Conservation (phyloP, 495 filamentous ascomycete species). For the Aspergillus carlsbadensis region DNA sequence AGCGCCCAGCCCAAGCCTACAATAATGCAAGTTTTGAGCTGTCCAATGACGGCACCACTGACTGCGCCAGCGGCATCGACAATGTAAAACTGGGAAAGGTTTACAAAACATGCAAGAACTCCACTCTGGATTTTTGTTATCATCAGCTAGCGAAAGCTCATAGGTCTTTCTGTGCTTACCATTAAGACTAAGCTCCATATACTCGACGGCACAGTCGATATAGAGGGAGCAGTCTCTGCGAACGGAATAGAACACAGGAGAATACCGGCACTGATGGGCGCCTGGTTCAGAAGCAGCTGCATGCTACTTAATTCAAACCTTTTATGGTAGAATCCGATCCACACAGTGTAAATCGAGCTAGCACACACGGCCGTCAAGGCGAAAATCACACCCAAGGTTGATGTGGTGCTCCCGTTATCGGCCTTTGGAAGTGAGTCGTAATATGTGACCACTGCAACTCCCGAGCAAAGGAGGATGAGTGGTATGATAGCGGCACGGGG, state of each 20-base stretch:
- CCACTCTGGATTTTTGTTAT: slow-evolving; percentile 31
- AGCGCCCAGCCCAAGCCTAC: slow-evolving; percentile 38
- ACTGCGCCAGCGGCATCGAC: slow-evolving; percentile 68
- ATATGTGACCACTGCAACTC: slow-evolving; percentile 69
- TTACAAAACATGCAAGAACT: slow-evolving; percentile 64
- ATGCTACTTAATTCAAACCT: slow-evolving; percentile 66
- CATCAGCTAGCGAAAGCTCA: background rate
- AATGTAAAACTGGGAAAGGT: slow-evolving; percentile 74
- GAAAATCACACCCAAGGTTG: slow-evolving; percentile 58
- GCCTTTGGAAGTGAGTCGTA: slow-evolving; percentile 59
- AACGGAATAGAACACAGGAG: slow-evolving; percentile 66
- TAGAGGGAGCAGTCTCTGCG: slow-evolving; percentile 59
- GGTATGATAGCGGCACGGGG: slow-evolving; percentile 44
- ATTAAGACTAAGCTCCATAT: slow-evolving; percentile 39
- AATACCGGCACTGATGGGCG: slow-evolving; percentile 61
- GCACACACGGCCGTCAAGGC: slow-evolving; percentile 63
- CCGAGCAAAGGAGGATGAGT: slow-evolving; percentile 63
- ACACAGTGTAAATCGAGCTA: slow-evolving; percentile 68
- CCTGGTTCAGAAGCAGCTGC: slow-evolving; percentile 73
- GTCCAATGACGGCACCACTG: slow-evolving; percentile 69
- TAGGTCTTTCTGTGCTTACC: slow-evolving; percentile 4
- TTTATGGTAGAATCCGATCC: slow-evolving; percentile 65
- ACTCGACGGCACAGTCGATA: slow-evolving; percentile 41
- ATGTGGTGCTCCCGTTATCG: slow-evolving; percentile 47
- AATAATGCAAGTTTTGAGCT: slow-evolving; percentile 49